Base-by-base conservation (phyloP, 78 protist genomes). In the Isochrysis galbana region DNA sequence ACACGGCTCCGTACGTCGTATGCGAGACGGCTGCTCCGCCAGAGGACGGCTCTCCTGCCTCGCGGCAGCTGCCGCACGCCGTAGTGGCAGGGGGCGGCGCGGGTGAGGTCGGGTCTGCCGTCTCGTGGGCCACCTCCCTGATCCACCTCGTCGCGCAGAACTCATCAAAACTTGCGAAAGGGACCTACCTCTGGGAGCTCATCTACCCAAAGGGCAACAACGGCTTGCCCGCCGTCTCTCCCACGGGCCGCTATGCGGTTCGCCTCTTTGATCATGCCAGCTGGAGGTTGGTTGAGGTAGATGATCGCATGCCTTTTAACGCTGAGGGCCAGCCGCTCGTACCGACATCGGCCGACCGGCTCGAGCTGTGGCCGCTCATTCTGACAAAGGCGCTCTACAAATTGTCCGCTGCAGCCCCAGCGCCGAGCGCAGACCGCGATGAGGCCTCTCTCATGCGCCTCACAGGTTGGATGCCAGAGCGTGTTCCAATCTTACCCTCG, bases 251-350 rank as follows among this genome's bases (percentile, higher is more conserved):
- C 36, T 80, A 80, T n/a, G 87, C 54, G 5, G 87, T 80, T 22
- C 47, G 54, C 36, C 3, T 80, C 36, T 80, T 2, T 5, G 87
- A 39, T 29, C 87, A 80, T 22, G 87, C 55, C 7, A 4, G 36
- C 36, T 80, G 87, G 87, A 46, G 87, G 36, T 21, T 44, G 36
- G 87, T 80, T 46, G 38, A 25, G 54, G 87, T 80, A 34, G 87
- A 80, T 51, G 87, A 80, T 29, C 87, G 87, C 38, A 44, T 80
- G n/a, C 87, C 87, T 22, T 39, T 80, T n/a, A n/a, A 39, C 87
- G 87, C 51, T 5, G 25, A 3, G 22, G 87, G 87, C 47, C 38
- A 7, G 5, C 51, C 87, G 29, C 29, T 80, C 21, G 25, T 80
- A 29, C 55, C 51, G 34, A 1, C 25, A 25, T 80, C 87, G 5